Percentiles rank a stretch among this genome's conserved stretches.
Conservation (phyloP, 345 rosid species). For the Psidium guajava region DNA sequence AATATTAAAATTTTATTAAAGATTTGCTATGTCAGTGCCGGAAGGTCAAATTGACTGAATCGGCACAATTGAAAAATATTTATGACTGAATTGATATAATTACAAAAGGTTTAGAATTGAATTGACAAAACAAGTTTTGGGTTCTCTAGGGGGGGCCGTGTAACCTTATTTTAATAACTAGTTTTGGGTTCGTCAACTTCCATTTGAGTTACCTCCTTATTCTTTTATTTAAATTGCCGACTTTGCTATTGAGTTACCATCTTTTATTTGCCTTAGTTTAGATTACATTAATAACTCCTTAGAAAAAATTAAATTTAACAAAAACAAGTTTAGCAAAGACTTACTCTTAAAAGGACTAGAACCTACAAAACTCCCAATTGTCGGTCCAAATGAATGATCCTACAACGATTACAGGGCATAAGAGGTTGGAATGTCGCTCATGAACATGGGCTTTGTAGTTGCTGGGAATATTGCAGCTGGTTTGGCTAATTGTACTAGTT, state of each 20-base stretch:
- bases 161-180: not conserved
- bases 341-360: not conserved
- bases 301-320: not conserved
- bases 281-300: not conserved
- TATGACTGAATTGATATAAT: not conserved
- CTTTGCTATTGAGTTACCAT: not conserved
- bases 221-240: not conserved
- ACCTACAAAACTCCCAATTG: not conserved
- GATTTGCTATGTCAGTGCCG: no score
- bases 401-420: not conserved
- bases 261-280: not conserved
- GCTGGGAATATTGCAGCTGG: not conserved
- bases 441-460: not conserved
- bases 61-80: no score
- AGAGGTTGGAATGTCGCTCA: not conserved
- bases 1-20: no score
- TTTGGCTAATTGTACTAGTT: not conserved
- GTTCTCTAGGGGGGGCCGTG: no score
- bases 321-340: not conserved
- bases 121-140: not conserved
- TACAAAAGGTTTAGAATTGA: no score
- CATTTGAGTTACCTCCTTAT: not conserved
- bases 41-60: no score
- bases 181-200: not conserved
- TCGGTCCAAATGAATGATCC: not conserved